Percentiles rank a stretch among this genome's conserved stretches.
These are phyloP conservation scores for Alternaria hordeiaustralica DNA, from an alignment of 2,329 filamentous ascomycete species.

Conservation along the genomic window DNA sequence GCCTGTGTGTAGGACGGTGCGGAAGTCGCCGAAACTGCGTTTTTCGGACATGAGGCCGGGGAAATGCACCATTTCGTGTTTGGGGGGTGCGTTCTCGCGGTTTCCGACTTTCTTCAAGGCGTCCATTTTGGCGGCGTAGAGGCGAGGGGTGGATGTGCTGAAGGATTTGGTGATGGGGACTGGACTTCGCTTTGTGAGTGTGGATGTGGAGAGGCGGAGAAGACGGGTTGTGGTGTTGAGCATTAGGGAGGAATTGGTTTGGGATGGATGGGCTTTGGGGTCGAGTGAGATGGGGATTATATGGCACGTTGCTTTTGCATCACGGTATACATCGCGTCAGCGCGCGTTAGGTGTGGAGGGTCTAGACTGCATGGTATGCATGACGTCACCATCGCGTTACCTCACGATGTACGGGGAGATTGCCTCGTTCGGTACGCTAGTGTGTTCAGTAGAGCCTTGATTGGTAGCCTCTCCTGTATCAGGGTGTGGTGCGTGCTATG, in stretches of 20 bases:
- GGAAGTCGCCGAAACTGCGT: slow-evolving; percentile 64
- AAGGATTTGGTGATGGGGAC: slow-evolving; percentile 3
- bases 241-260: slow-evolving; percentile 21
- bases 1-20: slow-evolving; percentile 68
- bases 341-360: slow-evolving; percentile 4
- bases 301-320: neutral
- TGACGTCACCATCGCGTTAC: slow-evolving; percentile 19
- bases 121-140: slow-evolving; percentile 21
- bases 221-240: slow-evolving; percentile 29
- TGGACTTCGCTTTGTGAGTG: neutral
- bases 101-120: slow-evolving; percentile 38
- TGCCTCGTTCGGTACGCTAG: slow-evolving; percentile 7
- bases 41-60: slow-evolving; percentile 61
- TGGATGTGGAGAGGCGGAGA: slow-evolving; percentile 7
- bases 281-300: neutral
- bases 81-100: slow-evolving; percentile 33
- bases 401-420: slow-evolving; percentile 5
- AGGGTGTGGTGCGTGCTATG: neutral
- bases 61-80: slow-evolving; percentile 66
- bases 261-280: neutral
- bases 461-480: neutral
- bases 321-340: slow-evolving; percentile 1
- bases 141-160: neutral
- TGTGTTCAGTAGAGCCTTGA: neutral
- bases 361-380: slow-evolving; percentile 2